phyloP scores from a whole-genome alignment of 805 yeast species.

The Candida ovalis region DNA sequence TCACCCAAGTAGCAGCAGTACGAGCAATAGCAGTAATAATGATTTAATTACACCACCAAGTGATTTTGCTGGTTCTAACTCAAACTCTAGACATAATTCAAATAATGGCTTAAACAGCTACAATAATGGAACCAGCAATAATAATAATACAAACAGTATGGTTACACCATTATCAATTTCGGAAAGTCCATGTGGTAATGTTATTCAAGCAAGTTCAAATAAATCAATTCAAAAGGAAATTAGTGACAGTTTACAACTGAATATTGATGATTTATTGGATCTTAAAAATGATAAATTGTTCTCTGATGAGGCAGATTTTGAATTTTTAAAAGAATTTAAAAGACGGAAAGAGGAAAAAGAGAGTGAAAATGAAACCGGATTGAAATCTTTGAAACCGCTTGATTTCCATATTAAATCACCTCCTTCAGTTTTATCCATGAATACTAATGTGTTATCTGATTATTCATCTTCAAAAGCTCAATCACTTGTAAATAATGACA shows the following conservation, averaged over 20 bases:
- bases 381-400: slow-evolving; percentile 8
- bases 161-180: slow-evolving; percentile 24
- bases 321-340: slow-evolving; percentile 17
- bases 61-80: slow-evolving; percentile 9
- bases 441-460: slow-evolving; percentile 18
- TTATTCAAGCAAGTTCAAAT: background rate
- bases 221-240: slow-evolving; percentile 4
- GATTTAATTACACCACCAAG: slow-evolving; percentile 27
- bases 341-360: slow-evolving; percentile 1
- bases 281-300: slow-evolving; percentile 23
- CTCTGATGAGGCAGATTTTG: slow-evolving; percentile 20
- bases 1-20: no score
- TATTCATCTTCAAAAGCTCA: background rate
- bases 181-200: slow-evolving; percentile 17
- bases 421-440: slow-evolving; percentile 23
- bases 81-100: slow-evolving; percentile 7
- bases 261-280: slow-evolving; percentile 25
- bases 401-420: slow-evolving; percentile 19
- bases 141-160: slow-evolving; percentile 6
- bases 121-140: background rate
- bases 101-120: slow-evolving; percentile 1
- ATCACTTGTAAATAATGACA: background rate
- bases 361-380: background rate
- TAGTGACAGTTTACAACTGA: slow-evolving; percentile 11
- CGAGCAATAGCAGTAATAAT: background rate